Percentiles rank a stretch among this genome's conserved stretches.
Conservation (phyloP, 2,329 filamentous ascomycete genomes). For the Phialophora verrucosa region DNA sequence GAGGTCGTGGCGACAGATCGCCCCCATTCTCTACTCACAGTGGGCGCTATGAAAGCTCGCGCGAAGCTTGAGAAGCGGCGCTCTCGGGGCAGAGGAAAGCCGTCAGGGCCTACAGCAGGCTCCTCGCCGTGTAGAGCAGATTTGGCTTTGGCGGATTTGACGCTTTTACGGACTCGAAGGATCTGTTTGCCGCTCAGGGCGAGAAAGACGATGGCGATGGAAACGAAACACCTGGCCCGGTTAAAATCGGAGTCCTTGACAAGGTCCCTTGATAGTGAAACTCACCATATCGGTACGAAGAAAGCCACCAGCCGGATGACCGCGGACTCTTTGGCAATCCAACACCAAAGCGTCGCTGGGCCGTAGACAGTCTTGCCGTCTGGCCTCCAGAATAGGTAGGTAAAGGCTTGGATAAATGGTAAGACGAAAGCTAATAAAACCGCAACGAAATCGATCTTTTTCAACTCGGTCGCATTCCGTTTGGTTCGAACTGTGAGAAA, state of each 20-base stretch:
- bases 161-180: slow-evolving; percentile 23
- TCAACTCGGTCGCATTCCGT: slow-evolving; percentile 25
- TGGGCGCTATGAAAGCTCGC: slow-evolving; percentile 10
- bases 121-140: slow-evolving; percentile 11
- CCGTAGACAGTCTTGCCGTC: slow-evolving; percentile 31
- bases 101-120: background rate
- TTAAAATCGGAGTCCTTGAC: background rate
- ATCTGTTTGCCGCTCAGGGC: slow-evolving; percentile 32
- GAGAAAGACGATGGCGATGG: slow-evolving; percentile 25
- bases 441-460: slow-evolving; percentile 25
- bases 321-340: slow-evolving; percentile 29
- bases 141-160: slow-evolving; percentile 25
- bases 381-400: slow-evolving; percentile 29
- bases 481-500: slow-evolving; percentile 25
- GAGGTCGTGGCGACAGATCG: background rate
- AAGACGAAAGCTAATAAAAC: slow-evolving; percentile 26
- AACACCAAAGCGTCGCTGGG: slow-evolving; percentile 32
- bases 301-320: slow-evolving; percentile 30
- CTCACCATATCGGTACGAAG: slow-evolving; percentile 31
- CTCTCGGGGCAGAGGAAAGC: slow-evolving; percentile 5
- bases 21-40: background rate
- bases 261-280: background rate
- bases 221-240: slow-evolving; percentile 17
- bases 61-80: slow-evolving; percentile 22
- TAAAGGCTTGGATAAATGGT: slow-evolving; percentile 28